Base-by-base conservation (phyloP, 352 stramenopile genomes). In the Pythium insidiosum region DNA sequence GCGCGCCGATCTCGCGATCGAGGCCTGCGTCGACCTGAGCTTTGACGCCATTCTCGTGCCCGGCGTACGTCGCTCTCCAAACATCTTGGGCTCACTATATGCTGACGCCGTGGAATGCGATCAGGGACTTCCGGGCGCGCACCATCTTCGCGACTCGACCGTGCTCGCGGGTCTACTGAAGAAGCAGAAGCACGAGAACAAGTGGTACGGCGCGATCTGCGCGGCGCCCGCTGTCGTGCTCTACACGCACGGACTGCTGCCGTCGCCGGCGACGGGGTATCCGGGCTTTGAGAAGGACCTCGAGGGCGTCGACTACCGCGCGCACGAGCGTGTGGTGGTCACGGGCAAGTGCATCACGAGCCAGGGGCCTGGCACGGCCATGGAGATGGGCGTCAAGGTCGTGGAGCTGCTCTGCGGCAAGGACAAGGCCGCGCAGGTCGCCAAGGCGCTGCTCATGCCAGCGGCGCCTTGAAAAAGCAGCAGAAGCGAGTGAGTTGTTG, bases 381-480 rank as follows among this genome's bases (percentile, higher is more conserved):
- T 92, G 76, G 70, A 70, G 18, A 87, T 92, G 72, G 76, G 72
- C 6, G 58, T 92, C 31, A 87, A 87, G 61, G 70, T 92, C 22
- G 74, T 92, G 34, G 73, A 87, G 53, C 48, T 89, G 37, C 67
- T 92, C 7, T 70, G 61, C 22, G 70, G 69, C 23, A 62, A 68
- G 30, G 63, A 86, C 16, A 84, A 83, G 45, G 76, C 77, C 0
- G 58, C 64, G 6, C 24, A 62, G n/a, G 76, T 89, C 15, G 76
- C 79, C 19, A 66, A 78, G 37, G 74, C 56, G 16, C 50, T 87
- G 23, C 60, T 87, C n/a, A 66, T 68, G n/a, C 39, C 53, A 2
- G 22, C 30, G 41, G 47, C 33, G 38, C 24, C 41, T 16, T 42
- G 21, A 44, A 35, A 21, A 21, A 33, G n/a, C n/a, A n/a, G n/a